These are phyloP conservation scores for Boechera stricta DNA, from an alignment of 345 rosid species.

Conservation along the genomic window DNA sequence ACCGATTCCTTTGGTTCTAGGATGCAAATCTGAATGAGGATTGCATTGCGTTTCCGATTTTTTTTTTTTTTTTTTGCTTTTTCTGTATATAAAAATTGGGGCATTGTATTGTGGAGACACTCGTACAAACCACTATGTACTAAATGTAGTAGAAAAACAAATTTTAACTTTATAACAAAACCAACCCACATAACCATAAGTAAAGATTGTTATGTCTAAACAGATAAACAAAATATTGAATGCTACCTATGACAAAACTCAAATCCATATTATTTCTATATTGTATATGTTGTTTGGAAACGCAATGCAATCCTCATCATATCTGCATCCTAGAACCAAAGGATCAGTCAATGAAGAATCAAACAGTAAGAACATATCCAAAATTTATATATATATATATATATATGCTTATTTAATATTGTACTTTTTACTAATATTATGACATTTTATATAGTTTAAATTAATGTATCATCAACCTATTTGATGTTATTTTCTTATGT, in stretches of 20 bases:
- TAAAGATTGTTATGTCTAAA: neutral
- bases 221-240: neutral
- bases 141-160: too few species aligned
- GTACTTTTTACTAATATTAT: too few species aligned
- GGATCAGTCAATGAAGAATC: conserved; percentile 19
- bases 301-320: conserved; percentile 15
- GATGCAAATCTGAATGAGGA: conserved; percentile 17
- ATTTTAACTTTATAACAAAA: too few species aligned
- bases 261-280: neutral
- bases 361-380: conserved; percentile 18
- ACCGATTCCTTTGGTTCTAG: conserved; percentile 3
- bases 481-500: too few species aligned
- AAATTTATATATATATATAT: neutral
- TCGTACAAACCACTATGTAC: neutral
- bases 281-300: neutral
- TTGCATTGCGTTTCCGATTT: neutral
- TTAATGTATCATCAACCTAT: too few species aligned
- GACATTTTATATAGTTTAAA: too few species aligned
- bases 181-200: too few species aligned
- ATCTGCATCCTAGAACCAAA: conserved; percentile 15
- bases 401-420: too few species aligned
- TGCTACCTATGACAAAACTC: conserved; percentile 13
- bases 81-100: neutral
- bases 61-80: neutral
- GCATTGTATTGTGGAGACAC: neutral